Conservation (phyloP, 352 stramenopile species). For the Halophytophthora batemanensis region DNA sequence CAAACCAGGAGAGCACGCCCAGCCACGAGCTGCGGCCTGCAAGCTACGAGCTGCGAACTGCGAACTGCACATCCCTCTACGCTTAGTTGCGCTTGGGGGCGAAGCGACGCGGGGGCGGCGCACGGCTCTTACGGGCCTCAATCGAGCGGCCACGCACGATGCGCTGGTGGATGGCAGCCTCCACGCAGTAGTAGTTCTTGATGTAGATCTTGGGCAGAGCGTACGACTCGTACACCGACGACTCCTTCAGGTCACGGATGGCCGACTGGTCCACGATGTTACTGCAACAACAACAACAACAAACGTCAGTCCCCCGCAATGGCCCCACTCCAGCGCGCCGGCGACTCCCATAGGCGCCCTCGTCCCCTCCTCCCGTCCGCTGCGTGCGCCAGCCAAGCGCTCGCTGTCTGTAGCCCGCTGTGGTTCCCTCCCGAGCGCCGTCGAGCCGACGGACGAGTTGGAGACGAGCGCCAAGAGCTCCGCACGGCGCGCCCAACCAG, state of each 20-base stretch:
- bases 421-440: too few relatives aligned
- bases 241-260: constrained; percentile 98
- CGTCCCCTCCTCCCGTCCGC: neutral
- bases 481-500: too few relatives aligned
- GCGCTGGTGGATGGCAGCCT: constrained; percentile 98
- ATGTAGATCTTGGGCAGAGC: constrained; percentile 99
- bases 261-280: constrained; percentile 99
- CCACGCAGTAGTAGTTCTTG: constrained; percentile 99
- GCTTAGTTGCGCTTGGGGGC: constrained; percentile 64
- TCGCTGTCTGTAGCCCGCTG: too few relatives aligned
- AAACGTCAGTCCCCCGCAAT: constrained; percentile 1
- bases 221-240: constrained; percentile 98
- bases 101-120: constrained; percentile 88
- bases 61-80: constrained; percentile 8
- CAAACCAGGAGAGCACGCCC: constrained; percentile 12
- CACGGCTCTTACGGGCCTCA: constrained; percentile 91
- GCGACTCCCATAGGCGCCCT: too few relatives aligned
- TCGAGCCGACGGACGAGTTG: too few relatives aligned
- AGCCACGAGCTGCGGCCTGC: constrained; percentile 2
- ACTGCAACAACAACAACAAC: constrained; percentile 33
- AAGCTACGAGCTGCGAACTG: constrained; percentile 3
- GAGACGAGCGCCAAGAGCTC: too few relatives aligned
- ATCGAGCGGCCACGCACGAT: constrained; percentile 97
- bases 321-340: constrained; percentile 4
- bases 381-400: neutral